Base-by-base conservation (phyloP, 2,329 filamentous ascomycete species). In the Colletotrichum destructivum region DNA sequence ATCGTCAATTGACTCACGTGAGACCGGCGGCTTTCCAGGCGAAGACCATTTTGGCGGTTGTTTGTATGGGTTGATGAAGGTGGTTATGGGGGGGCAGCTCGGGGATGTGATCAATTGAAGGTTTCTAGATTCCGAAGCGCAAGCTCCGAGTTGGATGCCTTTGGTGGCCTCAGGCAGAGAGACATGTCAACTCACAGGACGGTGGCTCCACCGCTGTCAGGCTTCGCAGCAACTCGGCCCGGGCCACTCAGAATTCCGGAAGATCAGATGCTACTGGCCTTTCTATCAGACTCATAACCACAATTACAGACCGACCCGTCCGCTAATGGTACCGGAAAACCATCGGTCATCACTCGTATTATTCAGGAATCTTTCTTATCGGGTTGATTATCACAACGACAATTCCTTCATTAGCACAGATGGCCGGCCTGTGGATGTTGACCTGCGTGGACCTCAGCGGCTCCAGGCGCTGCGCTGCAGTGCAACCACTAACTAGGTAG, bases 21-120 rank as follows among this genome's bases (percentile, higher is more conserved):
- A 98, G 89, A 86, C 96, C 96, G 84, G 96, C 94, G 82, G 95
- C 91, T 93, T 98, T 98, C 96, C 96, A 99, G 83, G 95, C 94
- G 88, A 95, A 96, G 87, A 93, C 89, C 96, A 98, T 99, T 88
- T 90, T 94, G 90, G 83, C 83, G 83, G 81, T 79, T 74, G 78
- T 67, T 73, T 74, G 62, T 69, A 62, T 67, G 66, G 74, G 71
- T 74, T 80, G 76, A 83, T 82, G 77, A 75, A 78, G 76, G 75
- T 75, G 64, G 76, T 75, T 63, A 38, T 60, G 40, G 74, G 71
- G 74, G 75, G 70, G 75, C 21, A 72, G 65, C 69, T 75, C 78
- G 77, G 77, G 78, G 77, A 82, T 76, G 75, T 78, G 79, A 77
- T 80, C 78, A 77, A 75, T 78, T 79, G 78, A 82, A 78, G 72